Evolutionary conservation across 345 rosid genomes (phyloP).

Genomic region (Citrus medica): DNA sequence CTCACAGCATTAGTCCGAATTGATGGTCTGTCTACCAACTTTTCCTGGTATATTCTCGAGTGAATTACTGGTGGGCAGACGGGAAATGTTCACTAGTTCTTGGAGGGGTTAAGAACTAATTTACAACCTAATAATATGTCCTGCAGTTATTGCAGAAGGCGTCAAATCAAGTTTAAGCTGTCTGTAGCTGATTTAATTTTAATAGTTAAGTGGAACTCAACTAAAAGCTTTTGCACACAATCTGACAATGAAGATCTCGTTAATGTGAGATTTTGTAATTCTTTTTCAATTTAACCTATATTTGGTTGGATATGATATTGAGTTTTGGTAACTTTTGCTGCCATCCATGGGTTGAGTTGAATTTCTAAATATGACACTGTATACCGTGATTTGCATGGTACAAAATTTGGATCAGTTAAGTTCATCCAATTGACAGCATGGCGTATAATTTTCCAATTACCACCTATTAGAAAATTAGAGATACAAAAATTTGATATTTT

Average conservation of each 20-base stretch:
- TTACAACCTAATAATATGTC: neutral
- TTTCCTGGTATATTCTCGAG: neutral
- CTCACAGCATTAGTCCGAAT: neutral
- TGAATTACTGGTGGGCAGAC: neutral
- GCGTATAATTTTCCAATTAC: too few relatives aligned
- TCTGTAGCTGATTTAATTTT: neutral
- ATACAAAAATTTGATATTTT: too few relatives aligned
- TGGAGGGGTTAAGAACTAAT: neutral
- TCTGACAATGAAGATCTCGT: neutral
- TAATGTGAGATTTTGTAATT: neutral
- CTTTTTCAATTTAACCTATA: neutral
- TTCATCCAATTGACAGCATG: too few relatives aligned
- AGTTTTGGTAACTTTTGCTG: neutral
- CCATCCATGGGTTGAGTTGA: neutral
- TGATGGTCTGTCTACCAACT: neutral
- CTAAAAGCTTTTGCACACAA: neutral
- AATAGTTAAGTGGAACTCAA: neutral
- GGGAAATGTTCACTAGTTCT: neutral
- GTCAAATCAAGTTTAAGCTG: too few relatives aligned
- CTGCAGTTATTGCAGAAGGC: neutral
- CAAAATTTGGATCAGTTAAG: too few relatives aligned
- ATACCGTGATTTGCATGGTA: too few relatives aligned
- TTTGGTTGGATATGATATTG: neutral
- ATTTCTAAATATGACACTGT: neutral
- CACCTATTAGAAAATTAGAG: too few relatives aligned